Conservation (phyloP, 1,139 yeast genomes). For the Protomyces macrosporus region DNA sequence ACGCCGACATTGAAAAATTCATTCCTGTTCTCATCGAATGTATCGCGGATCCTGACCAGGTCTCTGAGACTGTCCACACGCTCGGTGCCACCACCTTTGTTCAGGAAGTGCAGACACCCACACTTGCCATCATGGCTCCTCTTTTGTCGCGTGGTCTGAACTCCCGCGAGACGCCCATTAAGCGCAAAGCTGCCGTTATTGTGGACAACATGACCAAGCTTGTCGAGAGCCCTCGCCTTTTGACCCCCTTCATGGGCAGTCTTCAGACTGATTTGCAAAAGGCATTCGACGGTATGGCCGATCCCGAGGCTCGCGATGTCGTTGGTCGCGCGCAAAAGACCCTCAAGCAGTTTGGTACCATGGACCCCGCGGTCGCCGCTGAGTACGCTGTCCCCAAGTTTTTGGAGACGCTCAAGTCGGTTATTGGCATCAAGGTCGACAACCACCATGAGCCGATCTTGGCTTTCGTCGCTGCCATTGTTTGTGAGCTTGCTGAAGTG, state of each 20-base stretch:
- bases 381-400: slow-evolving; percentile 66
- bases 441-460: slow-evolving; percentile 70
- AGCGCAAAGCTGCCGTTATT: slow-evolving; percentile 99
- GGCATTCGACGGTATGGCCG: slow-evolving; percentile 94
- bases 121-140: slow-evolving; percentile 98
- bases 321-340: slow-evolving; percentile 96
- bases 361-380: slow-evolving; percentile 98
- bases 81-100: slow-evolving; percentile 99
- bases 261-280: slow-evolving; percentile 93
- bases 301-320: slow-evolving; percentile 99
- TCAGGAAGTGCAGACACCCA: slow-evolving; percentile 98
- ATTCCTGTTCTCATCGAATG: slow-evolving; percentile 96
- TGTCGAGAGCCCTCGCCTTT: slow-evolving; percentile 99
- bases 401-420: slow-evolving; percentile 69
- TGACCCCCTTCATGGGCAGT: slow-evolving; percentile 96
- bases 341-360: slow-evolving; percentile 97
- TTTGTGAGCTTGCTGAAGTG: slow-evolving; percentile 93
- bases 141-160: slow-evolving; percentile 98
- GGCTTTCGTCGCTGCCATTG: slow-evolving; percentile 86
- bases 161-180: slow-evolving; percentile 98
- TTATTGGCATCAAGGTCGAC: slow-evolving; percentile 62
- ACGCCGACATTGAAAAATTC: slow-evolving; percentile 99
- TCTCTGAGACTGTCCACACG: slow-evolving; percentile 96
- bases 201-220: slow-evolving; percentile 99
- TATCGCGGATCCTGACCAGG: slow-evolving; percentile 94